phyloP scores from a whole-genome alignment of 352 stramenopile species.

The Phytophthora foliorum region DNA sequence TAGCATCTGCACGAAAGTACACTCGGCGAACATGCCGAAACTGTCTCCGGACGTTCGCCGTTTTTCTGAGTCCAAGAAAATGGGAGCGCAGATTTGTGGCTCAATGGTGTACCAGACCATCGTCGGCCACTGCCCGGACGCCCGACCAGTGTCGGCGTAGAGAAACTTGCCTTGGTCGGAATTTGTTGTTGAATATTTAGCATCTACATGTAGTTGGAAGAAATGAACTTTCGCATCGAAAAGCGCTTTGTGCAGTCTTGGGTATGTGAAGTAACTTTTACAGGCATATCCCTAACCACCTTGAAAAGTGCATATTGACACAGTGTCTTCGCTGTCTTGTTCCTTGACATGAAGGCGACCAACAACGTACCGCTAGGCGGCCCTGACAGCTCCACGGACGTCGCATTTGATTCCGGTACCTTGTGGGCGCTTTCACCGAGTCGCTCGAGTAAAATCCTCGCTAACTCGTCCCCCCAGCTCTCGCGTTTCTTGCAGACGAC shows the following conservation, averaged over 20 bases:
- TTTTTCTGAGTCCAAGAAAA: constrained; percentile 42
- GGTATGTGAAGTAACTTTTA: too few species aligned
- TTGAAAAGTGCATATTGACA: background rate
- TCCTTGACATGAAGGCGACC: constrained; percentile 8
- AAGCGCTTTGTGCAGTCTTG: too few species aligned
- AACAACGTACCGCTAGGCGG: background rate
- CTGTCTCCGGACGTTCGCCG: constrained; percentile 36
- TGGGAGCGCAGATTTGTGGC: constrained; percentile 44
- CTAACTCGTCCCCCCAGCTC: background rate
- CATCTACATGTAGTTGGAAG: constrained; percentile 14
- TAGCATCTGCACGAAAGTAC: constrained; percentile 48
- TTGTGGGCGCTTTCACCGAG: background rate
- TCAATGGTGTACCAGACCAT: constrained; percentile 46
- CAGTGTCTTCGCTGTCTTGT: too few species aligned
- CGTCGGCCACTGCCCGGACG: constrained; percentile 35
- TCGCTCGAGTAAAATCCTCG: background rate
- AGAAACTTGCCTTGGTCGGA: background rate
- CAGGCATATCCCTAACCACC: background rate
- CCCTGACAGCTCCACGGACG: background rate
- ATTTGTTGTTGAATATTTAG: constrained; percentile 37
- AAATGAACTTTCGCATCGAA: constrained; percentile 13
- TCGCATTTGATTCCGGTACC: constrained; percentile 5
- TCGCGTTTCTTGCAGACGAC: constrained; percentile 1
- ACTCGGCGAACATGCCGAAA: constrained; percentile 28
- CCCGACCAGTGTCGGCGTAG: constrained; percentile 33